A percentile compares a stretch with the other conserved stretches of the same genome.
Evolutionary conservation across 1,284 basidiomycete genomes (phyloP).

Genomic region (Trichosporon sp.): DNA sequence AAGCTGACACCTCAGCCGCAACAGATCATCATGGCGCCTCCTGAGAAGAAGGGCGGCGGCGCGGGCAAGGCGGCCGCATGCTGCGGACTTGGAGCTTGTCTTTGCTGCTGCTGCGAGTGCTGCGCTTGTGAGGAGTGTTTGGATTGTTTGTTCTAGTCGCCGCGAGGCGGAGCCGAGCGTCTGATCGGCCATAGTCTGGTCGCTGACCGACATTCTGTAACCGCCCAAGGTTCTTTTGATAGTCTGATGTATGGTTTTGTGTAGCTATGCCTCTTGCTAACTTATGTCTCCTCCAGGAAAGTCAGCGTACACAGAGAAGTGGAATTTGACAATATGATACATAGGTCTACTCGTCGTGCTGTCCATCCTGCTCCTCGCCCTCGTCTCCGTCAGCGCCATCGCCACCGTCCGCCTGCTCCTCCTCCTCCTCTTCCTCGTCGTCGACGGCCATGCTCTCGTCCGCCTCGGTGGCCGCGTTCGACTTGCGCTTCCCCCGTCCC

Average conservation of each 20-base stretch:
- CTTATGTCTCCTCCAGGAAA: too few relatives aligned
- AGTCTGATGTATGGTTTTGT: neutral
- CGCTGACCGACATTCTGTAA: neutral
- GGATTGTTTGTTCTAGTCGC: neutral
- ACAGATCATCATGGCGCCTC: constrained; percentile 18
- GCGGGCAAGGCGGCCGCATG: constrained; percentile 21
- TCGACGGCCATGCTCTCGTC: constrained; percentile 35
- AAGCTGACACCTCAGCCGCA: constrained; percentile 19
- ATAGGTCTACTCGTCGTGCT: constrained; percentile 15
- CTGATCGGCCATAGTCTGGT: too few relatives aligned
- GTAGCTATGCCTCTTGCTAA: neutral
- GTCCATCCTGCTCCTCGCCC: constrained; percentile 20
- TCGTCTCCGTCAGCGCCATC: constrained; percentile 28
- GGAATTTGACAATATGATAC: constrained; percentile 5
- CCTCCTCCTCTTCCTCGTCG: constrained; percentile 50
- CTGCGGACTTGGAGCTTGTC: constrained; percentile 19
- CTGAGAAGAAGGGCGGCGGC: constrained; percentile 18
- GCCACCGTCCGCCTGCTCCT: constrained; percentile 30
- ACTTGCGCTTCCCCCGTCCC: constrained; percentile 50
- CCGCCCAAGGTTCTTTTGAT: neutral
- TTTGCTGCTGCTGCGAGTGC: constrained; percentile 22
- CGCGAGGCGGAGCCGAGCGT: neutral
- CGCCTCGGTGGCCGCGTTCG: constrained; percentile 31
- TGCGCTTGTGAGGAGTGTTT: neutral
- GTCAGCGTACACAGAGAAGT: too few relatives aligned